phyloP scores from a whole-genome alignment of 768 basidiomycete genomes.

The Collybia sordida region DNA sequence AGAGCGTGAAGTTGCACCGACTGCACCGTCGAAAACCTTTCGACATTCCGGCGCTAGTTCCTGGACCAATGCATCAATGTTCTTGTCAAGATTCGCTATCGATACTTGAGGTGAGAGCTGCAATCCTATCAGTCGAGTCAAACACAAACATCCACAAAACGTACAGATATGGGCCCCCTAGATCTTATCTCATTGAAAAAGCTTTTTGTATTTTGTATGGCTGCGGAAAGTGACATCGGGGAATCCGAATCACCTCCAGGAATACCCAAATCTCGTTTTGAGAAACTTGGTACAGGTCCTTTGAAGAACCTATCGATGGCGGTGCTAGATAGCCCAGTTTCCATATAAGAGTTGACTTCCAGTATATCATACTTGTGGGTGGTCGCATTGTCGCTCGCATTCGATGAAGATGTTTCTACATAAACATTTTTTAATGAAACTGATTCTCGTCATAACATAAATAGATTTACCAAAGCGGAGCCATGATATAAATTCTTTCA shows the following conservation, averaged over 20 bases:
- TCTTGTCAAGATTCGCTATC: conserved; percentile 50
- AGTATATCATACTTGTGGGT: conserved; percentile 68
- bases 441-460: neutral
- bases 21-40: conserved; percentile 59
- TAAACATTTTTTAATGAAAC: conserved; percentile 5
- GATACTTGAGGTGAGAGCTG: no score
- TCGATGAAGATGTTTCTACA: conserved; percentile 49
- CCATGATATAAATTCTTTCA: conserved; percentile 80
- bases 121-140: no score
- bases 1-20: conserved; percentile 63
- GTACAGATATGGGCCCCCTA: conserved; percentile 53
- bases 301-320: conserved; percentile 80
- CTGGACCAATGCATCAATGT: conserved; percentile 63
- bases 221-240: no score
- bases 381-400: conserved; percentile 49
- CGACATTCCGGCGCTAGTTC: conserved; percentile 63
- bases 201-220: neutral
- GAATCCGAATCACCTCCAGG: conserved; percentile 20
- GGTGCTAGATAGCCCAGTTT: conserved; percentile 65
- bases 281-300: conserved; percentile 57
- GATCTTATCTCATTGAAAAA: conserved; percentile 42
- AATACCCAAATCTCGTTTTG: conserved; percentile 47
- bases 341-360: conserved; percentile 80
- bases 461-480: conserved; percentile 62
- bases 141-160: conserved; percentile 17